Evolutionary conservation across 768 basidiomycete genomes (phyloP), one percentile per base, ranked within the genome.

Genomic region (Mycena leptocephala): DNA sequence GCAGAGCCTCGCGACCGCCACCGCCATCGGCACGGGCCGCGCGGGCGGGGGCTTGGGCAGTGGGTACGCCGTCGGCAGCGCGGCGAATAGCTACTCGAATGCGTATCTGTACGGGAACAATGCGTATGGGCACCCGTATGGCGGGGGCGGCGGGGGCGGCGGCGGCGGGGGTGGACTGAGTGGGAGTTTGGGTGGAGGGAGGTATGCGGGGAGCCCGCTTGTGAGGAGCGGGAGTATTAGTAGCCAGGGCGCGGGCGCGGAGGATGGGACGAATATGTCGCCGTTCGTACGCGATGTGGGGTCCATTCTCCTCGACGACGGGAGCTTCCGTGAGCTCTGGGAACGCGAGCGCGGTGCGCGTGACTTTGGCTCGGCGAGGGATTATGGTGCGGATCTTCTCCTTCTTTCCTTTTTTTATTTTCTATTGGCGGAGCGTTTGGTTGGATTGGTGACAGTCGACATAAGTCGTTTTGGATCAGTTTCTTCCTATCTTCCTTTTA

Each of bases 221-320:
- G 37, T 62, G 24, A n/a, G 59, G n/a, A 62, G 59, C 37, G n/a
- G 13, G 37, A 76, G 85, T 6, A 28, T 88, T 73, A 86, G 85
- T 37, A 83, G 84, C 28, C 90, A 20, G 46, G 61, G 10, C 35
- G 61, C 18, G 48, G 24, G 48, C 55, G 69, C 26, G 65, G 79
- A 82, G 59, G 79, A 81, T 66, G 78, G 61, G 89, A 96, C 83
- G 35, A 96, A 96, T 82, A 94, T 95, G 90, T 93, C 92, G 77
- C 96, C 95, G 0, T 96, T 97, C 82, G 91, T 95, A n/a, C 88
- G 95, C 28, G 95, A 97, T 82, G 94, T 96, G 22, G 92, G 91
- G 8, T 92, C 94, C 83, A 95, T 96, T 71, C 84, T 96, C 41
- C 84, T 93, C 62, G 94, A 95, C 80, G 95, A 96, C 70, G 92